Evolutionary conservation across 352 stramenopile species (phyloP).

Genomic region (Phytophthora agathidicida): DNA sequence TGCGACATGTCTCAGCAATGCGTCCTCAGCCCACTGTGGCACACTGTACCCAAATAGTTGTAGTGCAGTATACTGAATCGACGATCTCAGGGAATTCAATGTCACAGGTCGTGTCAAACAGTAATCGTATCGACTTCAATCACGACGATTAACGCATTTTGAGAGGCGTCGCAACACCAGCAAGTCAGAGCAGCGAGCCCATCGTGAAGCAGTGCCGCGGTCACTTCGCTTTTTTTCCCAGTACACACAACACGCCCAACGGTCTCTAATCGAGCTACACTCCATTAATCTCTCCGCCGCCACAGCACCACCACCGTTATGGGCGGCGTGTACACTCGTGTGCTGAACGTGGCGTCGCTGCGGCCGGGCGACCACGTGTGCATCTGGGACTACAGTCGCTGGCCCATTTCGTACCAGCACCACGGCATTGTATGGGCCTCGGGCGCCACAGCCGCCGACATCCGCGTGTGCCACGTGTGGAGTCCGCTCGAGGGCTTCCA

Average conservation of each 20-base stretch:
- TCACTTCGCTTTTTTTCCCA: constrained; percentile 14
- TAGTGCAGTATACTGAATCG: too few species aligned
- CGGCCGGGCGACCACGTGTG: constrained; percentile 84
- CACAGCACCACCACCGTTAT: constrained; percentile 28
- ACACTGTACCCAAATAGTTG: too few species aligned
- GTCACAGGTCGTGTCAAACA: too few species aligned
- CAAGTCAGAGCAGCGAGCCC: constrained; percentile 14
- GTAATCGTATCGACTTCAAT: too few species aligned
- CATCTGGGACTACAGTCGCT: constrained; percentile 88
- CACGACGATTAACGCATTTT: too few species aligned
- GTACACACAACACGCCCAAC: constrained; percentile 2
- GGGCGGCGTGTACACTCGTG: constrained; percentile 82
- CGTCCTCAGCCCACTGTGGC: too few species aligned
- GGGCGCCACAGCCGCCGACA: constrained; percentile 62
- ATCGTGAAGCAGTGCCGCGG: constrained; percentile 1
- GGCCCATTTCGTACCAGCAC: constrained; percentile 87
- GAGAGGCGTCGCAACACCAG: constrained; percentile 8
- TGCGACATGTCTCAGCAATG: constrained; percentile 5
- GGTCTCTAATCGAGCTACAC: not conserved
- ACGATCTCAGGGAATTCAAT: too few species aligned
- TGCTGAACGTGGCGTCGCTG: constrained; percentile 73
- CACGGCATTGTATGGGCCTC: constrained; percentile 87
- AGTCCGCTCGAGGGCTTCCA: constrained; percentile 75
- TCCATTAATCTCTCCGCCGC: constrained; percentile 10
- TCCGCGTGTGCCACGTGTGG: constrained; percentile 87